Conservation (phyloP, 331 rosid species). For the Quercus phellos region DNA sequence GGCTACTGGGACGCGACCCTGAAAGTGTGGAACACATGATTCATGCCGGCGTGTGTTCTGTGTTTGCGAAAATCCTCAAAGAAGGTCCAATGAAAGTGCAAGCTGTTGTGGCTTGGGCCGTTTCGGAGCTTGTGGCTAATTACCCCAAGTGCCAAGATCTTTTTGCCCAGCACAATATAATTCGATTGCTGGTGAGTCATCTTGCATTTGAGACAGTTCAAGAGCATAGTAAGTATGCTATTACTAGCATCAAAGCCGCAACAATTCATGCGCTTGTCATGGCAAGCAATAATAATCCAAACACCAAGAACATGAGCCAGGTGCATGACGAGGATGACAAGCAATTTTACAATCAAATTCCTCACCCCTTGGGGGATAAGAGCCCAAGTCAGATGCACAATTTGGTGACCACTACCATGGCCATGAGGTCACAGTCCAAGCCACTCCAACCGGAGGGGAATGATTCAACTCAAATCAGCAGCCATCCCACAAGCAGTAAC, state of each 20-base stretch:
- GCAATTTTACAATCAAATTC: slow-evolving; percentile 22
- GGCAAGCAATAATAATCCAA: slow-evolving; percentile 37
- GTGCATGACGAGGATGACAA: slow-evolving; percentile 24
- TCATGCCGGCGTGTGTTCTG: slow-evolving; percentile 56
- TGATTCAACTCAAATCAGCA: slow-evolving; percentile 14
- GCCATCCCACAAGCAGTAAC: slow-evolving; percentile 17
- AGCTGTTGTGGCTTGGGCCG: slow-evolving; percentile 67
- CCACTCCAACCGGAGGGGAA: slow-evolving; percentile 10
- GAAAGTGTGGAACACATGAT: slow-evolving; percentile 68
- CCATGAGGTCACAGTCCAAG: slow-evolving; percentile 37
- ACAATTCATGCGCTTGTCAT: slow-evolving; percentile 79
- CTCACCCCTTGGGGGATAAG: slow-evolving; percentile 53
- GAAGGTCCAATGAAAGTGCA: slow-evolving; percentile 85
- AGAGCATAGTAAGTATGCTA: slow-evolving; percentile 71
- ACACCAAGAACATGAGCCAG: neutral
- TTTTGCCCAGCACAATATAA: slow-evolving; percentile 70
- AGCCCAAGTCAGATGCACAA: slow-evolving; percentile 46
- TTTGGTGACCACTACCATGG: slow-evolving; percentile 60
- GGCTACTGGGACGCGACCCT: slow-evolving; percentile 64
- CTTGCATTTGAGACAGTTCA: slow-evolving; percentile 80
- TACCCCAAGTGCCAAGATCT: slow-evolving; percentile 69
- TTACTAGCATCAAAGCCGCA: slow-evolving; percentile 51
- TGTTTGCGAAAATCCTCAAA: slow-evolving; percentile 59
- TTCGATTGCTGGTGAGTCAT: slow-evolving; percentile 63
- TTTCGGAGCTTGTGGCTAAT: slow-evolving; percentile 59